Base-by-base conservation (phyloP, 164 flowering plant species). In the Houttuynia cordata region DNA sequence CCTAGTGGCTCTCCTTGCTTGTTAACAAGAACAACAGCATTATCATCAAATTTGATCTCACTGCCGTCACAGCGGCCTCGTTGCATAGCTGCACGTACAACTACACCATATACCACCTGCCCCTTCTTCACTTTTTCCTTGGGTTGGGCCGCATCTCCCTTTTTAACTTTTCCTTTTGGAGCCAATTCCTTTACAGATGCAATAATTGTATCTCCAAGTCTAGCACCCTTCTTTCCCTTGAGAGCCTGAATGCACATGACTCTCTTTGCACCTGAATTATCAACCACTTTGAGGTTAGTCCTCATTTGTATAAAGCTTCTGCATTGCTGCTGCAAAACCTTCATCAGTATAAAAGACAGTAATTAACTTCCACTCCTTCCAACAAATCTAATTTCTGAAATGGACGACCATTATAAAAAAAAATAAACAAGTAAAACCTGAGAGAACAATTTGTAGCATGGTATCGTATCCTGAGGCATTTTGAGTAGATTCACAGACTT, bases 71-170 rank as follows among this genome's bases (percentile, higher is more conserved):
- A 79, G 24, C 94, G 82, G 20, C 90, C 90, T 3, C 74, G 58
- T 57, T 73, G 87, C 97, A 87, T 93, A 50, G 97, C 97, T 60
- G 98, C 96, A 52, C 94, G 92, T 13, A 93, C 97, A 51, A 93
- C 92, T 25, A 93, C 97, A 56, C 79, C 91, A 65, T 75, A 73
- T 0, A 83, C 88, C 59, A 88, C 96, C 19, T 84, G 75, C 50
- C 69, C 69, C 55, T 67, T 67, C 81, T 93, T 88, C 61, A 91
- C 94, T 69, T 86, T 91, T 34, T 54, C 57, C 57, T 54, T 54
- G 34, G 57, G 34, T 14, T 24, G 30, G 10, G 24, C 18, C 6
- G 30, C 94, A 19, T 84, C 75, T 37, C 69, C 69, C 55, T 61
- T 61, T 79, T 93, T 88, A 61, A 88, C 90, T 68, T 84, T 90